These are phyloP conservation scores for Nemania diffusa DNA, from an alignment of 2,329 filamentous ascomycete species.

Conservation along the genomic window DNA sequence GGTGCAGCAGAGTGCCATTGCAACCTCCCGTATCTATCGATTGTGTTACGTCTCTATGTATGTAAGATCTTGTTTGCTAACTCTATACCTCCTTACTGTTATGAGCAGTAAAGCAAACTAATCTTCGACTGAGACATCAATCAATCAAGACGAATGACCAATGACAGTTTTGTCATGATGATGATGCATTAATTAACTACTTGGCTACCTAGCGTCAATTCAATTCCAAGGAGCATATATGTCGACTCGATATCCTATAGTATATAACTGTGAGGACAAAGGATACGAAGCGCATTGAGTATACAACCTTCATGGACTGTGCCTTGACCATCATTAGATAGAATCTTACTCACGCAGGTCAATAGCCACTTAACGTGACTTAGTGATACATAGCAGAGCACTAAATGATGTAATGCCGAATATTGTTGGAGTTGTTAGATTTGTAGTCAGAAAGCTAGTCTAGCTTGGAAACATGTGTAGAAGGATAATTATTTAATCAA, in stretches of 20 bases:
- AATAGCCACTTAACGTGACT: neutral
- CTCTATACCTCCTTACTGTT: neutral
- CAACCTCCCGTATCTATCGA: slow-evolving; percentile 13
- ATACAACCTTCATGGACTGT: no score
- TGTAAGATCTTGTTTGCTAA: neutral
- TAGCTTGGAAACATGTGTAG: neutral
- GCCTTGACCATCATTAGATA: neutral
- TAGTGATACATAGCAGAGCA: neutral
- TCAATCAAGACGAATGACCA: neutral
- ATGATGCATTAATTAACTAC: neutral
- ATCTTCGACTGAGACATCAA: no score
- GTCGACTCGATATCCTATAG: neutral
- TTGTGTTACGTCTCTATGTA: neutral
- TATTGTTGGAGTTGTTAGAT: neutral
- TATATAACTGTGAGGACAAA: no score
- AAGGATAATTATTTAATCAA: neutral
- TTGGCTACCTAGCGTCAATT: neutral
- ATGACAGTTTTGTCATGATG: no score
- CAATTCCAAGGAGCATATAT: neutral
- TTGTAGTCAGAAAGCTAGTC: neutral
- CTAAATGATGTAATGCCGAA: neutral
- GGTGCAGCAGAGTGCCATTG: slow-evolving; percentile 32
- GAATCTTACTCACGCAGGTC: neutral
- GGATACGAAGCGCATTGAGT: neutral
- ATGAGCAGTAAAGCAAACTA: neutral